Evolutionary conservation across 352 stramenopile genomes (phyloP), one percentile per base, ranked within the genome.

Genomic region (Pythium aristosporum): DNA sequence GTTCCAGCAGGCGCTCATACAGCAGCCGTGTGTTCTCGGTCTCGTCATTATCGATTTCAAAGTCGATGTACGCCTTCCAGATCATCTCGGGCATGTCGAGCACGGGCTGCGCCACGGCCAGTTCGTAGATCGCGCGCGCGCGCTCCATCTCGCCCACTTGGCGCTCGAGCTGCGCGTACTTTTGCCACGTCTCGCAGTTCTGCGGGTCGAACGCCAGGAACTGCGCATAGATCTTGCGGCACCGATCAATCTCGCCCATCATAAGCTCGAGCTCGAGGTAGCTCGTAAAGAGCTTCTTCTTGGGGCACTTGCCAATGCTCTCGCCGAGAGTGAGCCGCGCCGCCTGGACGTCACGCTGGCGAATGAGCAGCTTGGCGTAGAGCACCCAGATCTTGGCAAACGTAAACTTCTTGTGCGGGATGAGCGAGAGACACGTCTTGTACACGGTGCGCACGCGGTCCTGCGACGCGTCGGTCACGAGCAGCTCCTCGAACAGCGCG

Each of bases 31-130:
- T 98, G 57, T 96, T 90, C 25, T 96, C 88, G 2, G 69, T 61
- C 49, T 96, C 82, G 9, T 79, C 74, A 21, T 89, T 84, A 56
- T 92, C 74, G 28, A 99, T 98, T 83, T 99, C 97, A 77, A 99
- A 99, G 75, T 99, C 97, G 65, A 99, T 99, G 73, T 98, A 99
- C 48, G 89, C 85, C 71, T 99, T 99, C 98, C 98, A 99, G 51
- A 99, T 87, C 63, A 98, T 91, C 76, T 99, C 97, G 16, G 97
- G 98, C 93, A 98, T 99, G 71, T 99, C 97, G 20, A 99, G 79
- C 47, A 96, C 84, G 2, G 91, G 73, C 75, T 99, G 97, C 39
- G 87, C 80, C 52, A 99, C 83, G 16, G 96, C 97, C 11, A 99
- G 77, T 77, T 99, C 97, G 68, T 96, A 99, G 36, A 99, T 97